These are phyloP conservation scores for Magnolia sinica DNA, from an alignment of 164 flowering plant species.

Conservation along the genomic window DNA sequence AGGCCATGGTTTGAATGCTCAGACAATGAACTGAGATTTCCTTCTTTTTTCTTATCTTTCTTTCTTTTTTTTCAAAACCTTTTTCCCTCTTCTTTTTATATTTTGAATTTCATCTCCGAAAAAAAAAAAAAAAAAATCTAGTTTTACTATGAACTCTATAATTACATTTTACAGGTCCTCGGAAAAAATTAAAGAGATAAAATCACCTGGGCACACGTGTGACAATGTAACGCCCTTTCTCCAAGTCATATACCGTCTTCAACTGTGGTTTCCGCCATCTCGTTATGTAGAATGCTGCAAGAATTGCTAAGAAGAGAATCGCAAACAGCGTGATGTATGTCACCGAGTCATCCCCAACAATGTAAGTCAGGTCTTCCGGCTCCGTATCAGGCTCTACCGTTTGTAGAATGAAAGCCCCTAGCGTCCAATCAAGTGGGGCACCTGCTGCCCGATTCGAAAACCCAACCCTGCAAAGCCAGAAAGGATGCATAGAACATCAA, in stretches of 20 bases:
- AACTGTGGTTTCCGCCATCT: slow-evolving; percentile 46
- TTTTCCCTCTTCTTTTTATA: not conserved
- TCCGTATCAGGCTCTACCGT: slow-evolving; percentile 32
- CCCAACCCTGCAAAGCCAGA: slow-evolving; percentile 29
- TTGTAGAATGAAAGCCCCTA: slow-evolving; percentile 48
- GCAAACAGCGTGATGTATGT: slow-evolving; percentile 38
- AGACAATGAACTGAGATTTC: not conserved
- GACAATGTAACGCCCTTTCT: slow-evolving; percentile 49
- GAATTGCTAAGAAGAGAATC: slow-evolving; percentile 29
- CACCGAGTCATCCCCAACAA: slow-evolving; percentile 30
- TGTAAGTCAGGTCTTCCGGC: slow-evolving; percentile 18
- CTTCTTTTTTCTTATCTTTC: not conserved
- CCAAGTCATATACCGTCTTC: slow-evolving; percentile 51
- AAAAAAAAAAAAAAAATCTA: not conserved
- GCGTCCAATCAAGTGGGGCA: slow-evolving; percentile 45
- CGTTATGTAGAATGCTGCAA: slow-evolving; percentile 34
- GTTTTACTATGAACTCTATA: slow-evolving; percentile 4
- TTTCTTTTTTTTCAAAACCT: not conserved
- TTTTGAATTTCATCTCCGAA: not conserved
- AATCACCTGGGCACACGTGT: slow-evolving; percentile 36
- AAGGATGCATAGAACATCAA: not conserved
- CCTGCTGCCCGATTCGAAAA: slow-evolving; percentile 27
- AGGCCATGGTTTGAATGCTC: not conserved
- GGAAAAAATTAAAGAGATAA: not conserved
- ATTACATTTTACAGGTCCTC: slow-evolving; percentile 12